Evolutionary conservation across 768 basidiomycete species (phyloP).

Genomic region (Leccinum imitatum): DNA sequence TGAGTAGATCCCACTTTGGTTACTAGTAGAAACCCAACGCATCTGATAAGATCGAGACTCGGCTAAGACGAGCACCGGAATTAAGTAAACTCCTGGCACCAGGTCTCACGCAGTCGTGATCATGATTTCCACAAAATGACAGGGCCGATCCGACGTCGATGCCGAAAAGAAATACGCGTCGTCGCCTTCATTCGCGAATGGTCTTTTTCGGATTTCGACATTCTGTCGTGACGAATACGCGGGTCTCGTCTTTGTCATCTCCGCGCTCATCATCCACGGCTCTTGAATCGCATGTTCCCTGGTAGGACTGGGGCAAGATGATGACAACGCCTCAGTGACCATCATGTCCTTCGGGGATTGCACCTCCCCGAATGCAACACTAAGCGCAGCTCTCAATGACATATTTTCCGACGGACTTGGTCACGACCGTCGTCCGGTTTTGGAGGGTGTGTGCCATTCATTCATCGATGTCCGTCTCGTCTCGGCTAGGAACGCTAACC

Average conservation of each 20-base stretch:
- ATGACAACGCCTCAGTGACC: neutral
- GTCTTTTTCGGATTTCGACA: neutral
- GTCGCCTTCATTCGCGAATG: neutral
- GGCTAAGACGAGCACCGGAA: neutral
- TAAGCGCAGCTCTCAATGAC: neutral
- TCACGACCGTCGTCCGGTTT: neutral
- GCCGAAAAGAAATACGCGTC: neutral
- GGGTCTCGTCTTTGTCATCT: neutral
- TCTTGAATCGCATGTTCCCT: neutral
- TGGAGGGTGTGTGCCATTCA: neutral
- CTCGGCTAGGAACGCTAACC: neutral
- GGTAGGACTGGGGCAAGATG: neutral
- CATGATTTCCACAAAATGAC: neutral
- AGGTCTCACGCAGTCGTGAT: neutral
- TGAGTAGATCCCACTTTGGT: no score
- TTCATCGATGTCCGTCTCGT: neutral
- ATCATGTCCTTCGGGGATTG: neutral
- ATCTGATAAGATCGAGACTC: neutral
- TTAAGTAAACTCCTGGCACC: neutral
- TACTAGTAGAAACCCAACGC: neutral
- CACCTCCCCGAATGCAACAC: neutral
- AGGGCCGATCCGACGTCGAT: neutral
- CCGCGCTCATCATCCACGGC: neutral
- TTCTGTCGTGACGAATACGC: neutral
- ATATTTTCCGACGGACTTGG: neutral